Evolutionary conservation across 345 rosid genomes (phyloP).

Genomic region (Heritiera fomes): DNA sequence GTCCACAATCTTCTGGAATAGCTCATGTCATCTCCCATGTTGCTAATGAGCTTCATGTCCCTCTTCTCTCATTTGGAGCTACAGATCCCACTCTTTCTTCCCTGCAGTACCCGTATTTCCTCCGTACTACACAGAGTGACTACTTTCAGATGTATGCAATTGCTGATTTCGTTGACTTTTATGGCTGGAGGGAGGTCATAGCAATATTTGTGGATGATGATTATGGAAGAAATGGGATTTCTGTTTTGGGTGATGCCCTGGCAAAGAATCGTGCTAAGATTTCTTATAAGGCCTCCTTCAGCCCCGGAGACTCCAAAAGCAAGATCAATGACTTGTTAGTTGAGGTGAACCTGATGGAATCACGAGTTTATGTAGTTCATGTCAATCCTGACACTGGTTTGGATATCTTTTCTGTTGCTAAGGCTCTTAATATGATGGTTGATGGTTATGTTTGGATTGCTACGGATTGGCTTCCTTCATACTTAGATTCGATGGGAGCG

Average conservation of each 20-base stretch:
- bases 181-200: constrained; percentile 77
- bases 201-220: constrained; percentile 90
- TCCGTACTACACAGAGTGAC: constrained; percentile 62
- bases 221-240: constrained; percentile 81
- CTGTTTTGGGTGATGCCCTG: constrained; percentile 73
- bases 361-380: constrained; percentile 87
- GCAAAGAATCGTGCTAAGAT: constrained; percentile 70
- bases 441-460: constrained; percentile 91
- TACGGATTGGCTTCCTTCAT: constrained; percentile 89
- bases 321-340: constrained; percentile 54
- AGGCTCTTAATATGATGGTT: constrained; percentile 65
- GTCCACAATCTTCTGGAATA: constrained; percentile 94
- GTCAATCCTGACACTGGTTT: constrained; percentile 88
- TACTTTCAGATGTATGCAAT: constrained; percentile 83
- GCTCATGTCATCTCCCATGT: constrained; percentile 82
- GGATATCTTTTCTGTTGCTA: constrained; percentile 63
- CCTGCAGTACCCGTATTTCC: constrained; percentile 67
- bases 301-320: constrained; percentile 50
- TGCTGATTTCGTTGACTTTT: constrained; percentile 65
- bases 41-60: constrained; percentile 64
- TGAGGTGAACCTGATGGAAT: constrained; percentile 68
- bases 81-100: constrained; percentile 66
- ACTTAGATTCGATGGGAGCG: constrained; percentile 61
- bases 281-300: constrained; percentile 70
- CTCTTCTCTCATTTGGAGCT: constrained; percentile 70